phyloP scores from a whole-genome alignment of 306 rosid genomes.

The Geum urbanum region DNA sequence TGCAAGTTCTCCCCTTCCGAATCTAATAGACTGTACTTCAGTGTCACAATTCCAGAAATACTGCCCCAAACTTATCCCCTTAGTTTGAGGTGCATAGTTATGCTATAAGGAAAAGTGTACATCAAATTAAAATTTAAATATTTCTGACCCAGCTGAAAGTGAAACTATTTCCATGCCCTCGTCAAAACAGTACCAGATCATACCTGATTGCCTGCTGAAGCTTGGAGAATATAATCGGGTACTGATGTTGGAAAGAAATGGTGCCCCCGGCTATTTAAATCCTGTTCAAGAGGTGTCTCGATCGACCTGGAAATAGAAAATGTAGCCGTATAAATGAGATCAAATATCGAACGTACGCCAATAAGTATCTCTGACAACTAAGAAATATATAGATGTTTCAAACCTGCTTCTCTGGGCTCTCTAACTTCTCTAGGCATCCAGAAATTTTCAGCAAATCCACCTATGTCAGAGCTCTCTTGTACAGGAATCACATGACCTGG shows the following conservation, averaged over 20 bases:
- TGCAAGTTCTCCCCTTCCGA: no score
- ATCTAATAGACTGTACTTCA: background rate
- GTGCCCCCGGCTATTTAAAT: conserved; percentile 91
- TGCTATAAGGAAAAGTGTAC: background rate
- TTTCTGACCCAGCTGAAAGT: background rate
- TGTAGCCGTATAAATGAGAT: conserved; percentile 1
- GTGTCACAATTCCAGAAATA: background rate
- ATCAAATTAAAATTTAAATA: background rate
- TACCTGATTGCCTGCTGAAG: conserved; percentile 96
- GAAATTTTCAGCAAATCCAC: conserved; percentile 88
- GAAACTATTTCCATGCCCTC: background rate
- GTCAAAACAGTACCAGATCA: conserved; percentile 4
- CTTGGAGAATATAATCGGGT: conserved; percentile 83
- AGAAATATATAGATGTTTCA: conserved; percentile 20
- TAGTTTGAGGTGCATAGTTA: background rate
- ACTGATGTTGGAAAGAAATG: conserved; percentile 72
- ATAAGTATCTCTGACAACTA: conserved; percentile 28
- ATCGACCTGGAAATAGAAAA: conserved; percentile 47
- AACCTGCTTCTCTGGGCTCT: conserved; percentile 92
- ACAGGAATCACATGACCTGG: conserved; percentile 7
- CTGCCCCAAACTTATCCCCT: background rate
- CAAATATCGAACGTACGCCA: background rate
- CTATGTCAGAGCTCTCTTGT: conserved; percentile 64
- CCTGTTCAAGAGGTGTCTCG: conserved; percentile 87
- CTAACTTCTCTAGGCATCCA: conserved; percentile 75